A percentile compares a stretch with the other conserved stretches of the same genome.
Conservation (phyloP, 305 asterid genomes). For the Stenogyne calaminthoides region DNA sequence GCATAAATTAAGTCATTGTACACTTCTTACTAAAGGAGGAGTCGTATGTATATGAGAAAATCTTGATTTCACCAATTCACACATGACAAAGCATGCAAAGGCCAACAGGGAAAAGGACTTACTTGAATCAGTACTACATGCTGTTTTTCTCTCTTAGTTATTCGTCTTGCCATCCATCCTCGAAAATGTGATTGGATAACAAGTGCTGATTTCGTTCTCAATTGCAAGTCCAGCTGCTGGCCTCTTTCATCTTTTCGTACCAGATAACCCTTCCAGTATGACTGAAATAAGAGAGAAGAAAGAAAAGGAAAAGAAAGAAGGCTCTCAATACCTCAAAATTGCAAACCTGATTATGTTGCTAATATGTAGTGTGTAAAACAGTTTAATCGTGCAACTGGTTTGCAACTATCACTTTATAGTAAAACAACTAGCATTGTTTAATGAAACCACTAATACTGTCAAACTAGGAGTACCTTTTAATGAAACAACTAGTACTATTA, state of each 20-base stretch:
- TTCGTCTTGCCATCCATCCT: slow-evolving; percentile 65
- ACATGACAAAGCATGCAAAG: too few species aligned
- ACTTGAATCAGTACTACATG: slow-evolving; percentile 72
- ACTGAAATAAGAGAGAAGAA: slow-evolving; percentile 56
- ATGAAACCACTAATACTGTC: too few species aligned
- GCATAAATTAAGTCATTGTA: not conserved
- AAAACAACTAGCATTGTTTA: too few species aligned
- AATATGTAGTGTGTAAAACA: not conserved
- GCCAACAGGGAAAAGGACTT: slow-evolving; percentile 26
- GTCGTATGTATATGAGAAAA: not conserved
- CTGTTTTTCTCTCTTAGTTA: slow-evolving; percentile 48
- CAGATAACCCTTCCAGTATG: slow-evolving; percentile 86
- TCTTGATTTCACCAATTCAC: not conserved
- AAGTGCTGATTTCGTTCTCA: slow-evolving; percentile 52
- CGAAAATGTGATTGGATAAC: slow-evolving; percentile 74
- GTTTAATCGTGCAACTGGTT: too few species aligned
- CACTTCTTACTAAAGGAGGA: not conserved
- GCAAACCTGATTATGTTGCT: not conserved
- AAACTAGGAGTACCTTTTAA: too few species aligned
- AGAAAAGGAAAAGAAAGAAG: not conserved
- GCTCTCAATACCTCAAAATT: not conserved
- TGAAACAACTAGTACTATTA: too few species aligned
- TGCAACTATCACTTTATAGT: too few species aligned
- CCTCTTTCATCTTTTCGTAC: slow-evolving; percentile 69
- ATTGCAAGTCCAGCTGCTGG: slow-evolving; percentile 54